These are phyloP conservation scores for Capsicum pubescens DNA, from an alignment of 257 asterid species.

Conservation along the genomic window DNA sequence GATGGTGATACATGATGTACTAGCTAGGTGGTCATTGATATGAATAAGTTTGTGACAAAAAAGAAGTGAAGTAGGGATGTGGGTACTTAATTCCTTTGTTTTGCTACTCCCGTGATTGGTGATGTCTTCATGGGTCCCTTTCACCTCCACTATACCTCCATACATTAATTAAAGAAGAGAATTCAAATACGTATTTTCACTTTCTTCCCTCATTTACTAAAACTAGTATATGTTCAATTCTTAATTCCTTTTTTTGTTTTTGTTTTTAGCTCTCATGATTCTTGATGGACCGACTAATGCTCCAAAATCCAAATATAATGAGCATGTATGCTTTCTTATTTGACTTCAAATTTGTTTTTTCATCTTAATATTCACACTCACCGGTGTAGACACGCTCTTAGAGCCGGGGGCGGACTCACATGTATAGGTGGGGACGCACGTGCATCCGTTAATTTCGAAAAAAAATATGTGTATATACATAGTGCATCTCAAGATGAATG, in stretches of 20 bases:
- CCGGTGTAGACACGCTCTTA: not conserved
- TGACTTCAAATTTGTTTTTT: not conserved
- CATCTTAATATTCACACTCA: not conserved
- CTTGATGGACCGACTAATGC: not conserved
- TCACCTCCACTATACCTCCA: not conserved
- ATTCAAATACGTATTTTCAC: too few species aligned
- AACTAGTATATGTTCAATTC: too few species aligned
- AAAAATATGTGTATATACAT: too few species aligned
- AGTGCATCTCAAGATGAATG: too few species aligned
- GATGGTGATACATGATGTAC: too few species aligned
- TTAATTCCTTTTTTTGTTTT: too few species aligned
- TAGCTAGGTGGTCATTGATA: not conserved
- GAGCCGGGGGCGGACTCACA: not conserved
- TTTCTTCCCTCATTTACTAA: too few species aligned
- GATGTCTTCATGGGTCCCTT: constrained; percentile 15
- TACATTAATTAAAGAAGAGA: not conserved
- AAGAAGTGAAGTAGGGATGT: not conserved
- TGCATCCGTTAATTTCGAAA: too few species aligned
- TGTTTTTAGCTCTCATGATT: too few species aligned
- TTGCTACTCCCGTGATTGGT: constrained; percentile 19
- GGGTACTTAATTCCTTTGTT: not conserved
- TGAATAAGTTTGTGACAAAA: not conserved
- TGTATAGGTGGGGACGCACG: too few species aligned
- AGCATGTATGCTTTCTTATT: not conserved
- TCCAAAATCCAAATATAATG: not conserved